A percentile compares a stretch with the other conserved stretches of the same genome.
Evolutionary conservation across 2,329 filamentous ascomycete species (phyloP).

Genomic region (Trichoderma atroviride): DNA sequence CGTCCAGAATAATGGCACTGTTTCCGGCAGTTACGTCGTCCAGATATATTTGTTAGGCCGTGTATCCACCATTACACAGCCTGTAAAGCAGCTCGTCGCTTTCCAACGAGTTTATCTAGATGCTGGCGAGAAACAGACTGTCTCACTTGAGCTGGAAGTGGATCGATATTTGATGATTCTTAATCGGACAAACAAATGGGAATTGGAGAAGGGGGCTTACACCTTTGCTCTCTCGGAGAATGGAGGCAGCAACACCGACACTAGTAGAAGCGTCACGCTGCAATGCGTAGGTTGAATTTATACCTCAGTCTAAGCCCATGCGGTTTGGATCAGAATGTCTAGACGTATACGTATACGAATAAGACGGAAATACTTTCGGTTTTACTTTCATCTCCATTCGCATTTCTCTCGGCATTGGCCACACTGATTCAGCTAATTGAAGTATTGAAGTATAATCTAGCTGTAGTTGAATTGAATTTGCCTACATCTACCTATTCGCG

Average conservation of each 20-base stretch:
- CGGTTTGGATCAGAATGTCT: neutral
- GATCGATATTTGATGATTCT: slow-evolving; percentile 25
- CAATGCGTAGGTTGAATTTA: neutral
- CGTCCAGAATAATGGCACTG: slow-evolving; percentile 15
- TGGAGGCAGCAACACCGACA: slow-evolving; percentile 14
- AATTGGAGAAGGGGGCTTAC: slow-evolving; percentile 23
- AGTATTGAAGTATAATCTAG: neutral
- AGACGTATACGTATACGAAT: neutral
- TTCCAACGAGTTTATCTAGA: slow-evolving; percentile 25
- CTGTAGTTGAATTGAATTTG: neutral
- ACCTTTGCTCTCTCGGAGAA: slow-evolving; percentile 24
- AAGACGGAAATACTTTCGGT: neutral
- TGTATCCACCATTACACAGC: slow-evolving; percentile 22
- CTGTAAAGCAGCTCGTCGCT: slow-evolving; percentile 22
- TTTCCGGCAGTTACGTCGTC: slow-evolving; percentile 22
- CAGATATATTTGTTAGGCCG: slow-evolving; percentile 23
- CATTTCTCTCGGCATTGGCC: neutral
- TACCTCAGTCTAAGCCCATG: neutral
- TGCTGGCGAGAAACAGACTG: slow-evolving; percentile 16
- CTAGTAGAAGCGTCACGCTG: slow-evolving; percentile 21
- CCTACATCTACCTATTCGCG: neutral
- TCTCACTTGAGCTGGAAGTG: slow-evolving; percentile 12
- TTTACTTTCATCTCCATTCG: neutral
- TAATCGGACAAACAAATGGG: slow-evolving; percentile 19
- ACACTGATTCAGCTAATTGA: neutral